Evolutionary conservation across 2,329 filamentous ascomycete genomes (phyloP).

Genomic region (Colletotrichum sidae): DNA sequence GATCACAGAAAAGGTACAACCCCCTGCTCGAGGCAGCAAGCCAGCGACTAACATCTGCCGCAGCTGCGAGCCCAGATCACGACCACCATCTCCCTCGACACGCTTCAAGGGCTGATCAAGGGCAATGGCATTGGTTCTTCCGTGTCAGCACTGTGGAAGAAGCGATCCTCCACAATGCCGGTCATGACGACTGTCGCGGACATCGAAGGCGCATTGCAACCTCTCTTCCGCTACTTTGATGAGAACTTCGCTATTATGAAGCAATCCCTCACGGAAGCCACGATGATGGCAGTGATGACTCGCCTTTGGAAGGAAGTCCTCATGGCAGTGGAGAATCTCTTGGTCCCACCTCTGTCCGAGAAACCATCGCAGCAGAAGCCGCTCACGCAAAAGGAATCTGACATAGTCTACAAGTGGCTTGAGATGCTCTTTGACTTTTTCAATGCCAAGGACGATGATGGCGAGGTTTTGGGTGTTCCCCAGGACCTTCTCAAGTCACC

Average conservation of each 20-base stretch:
- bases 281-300: constrained; percentile 99
- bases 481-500: constrained; percentile 93
- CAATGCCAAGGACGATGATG: constrained; percentile 86
- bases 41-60: constrained; percentile 28
- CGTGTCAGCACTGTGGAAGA: constrained; percentile 77
- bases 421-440: constrained; percentile 94
- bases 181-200: constrained; percentile 76
- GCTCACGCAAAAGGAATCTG: constrained; percentile 87
- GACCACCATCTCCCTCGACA: constrained; percentile 84
- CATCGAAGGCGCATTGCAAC: constrained; percentile 82
- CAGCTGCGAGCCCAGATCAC: constrained; percentile 94
- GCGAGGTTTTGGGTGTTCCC: constrained; percentile 88
- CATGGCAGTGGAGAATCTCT: constrained; percentile 86
- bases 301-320: constrained; percentile 98
- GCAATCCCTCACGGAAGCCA: constrained; percentile 89
- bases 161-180: constrained; percentile 61
- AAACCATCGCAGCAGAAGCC: constrained; percentile 90
- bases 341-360: constrained; percentile 94
- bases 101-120: constrained; percentile 79
- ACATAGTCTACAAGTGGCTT: constrained; percentile 96
- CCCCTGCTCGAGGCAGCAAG: not conserved
- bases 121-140: constrained; percentile 76
- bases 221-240: constrained; percentile 94
- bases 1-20: constrained; percentile 93
- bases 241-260: constrained; percentile 99